Evolutionary conservation across 2,329 filamentous ascomycete genomes (phyloP), one percentile per base, ranked within the genome.

Genomic region (Nannizzia gypsea): DNA sequence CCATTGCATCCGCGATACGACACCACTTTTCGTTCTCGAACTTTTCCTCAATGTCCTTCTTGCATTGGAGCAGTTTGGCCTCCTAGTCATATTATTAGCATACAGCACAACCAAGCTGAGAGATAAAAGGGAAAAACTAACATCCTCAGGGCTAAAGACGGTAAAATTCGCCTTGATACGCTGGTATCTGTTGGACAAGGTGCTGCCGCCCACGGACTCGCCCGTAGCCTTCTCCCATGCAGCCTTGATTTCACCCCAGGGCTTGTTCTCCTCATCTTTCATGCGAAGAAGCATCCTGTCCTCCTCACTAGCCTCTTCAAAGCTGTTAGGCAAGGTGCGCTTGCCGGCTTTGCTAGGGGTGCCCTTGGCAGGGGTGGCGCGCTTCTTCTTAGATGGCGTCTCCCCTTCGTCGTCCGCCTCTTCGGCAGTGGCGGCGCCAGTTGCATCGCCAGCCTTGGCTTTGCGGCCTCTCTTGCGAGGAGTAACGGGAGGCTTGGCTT

Each of bases 1-100:
- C 66, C 58, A 76, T 66, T 6, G 64, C 61, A 11, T 70, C 65
- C 0, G 72, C 66, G 38, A 77, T 72, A 38, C 69, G 62, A 6
- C 63, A 61, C 75, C 74, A 77, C 60, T 76, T 76, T 42, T 72
- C 69, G 24, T 59, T 62, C 57, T 74, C 71, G 57, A 75, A 74
- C 46, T 69, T 69, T 3, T 69, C 68, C 59, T 77, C 75, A 22
- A 76, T 64, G 11, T 73, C 69, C 48, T 68, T 69, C 61, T 76
- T 77, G 22, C 67, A 64, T 42, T 70, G 62, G 2, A 76, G 57
- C 22, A 77, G 61, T 6, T 61, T 66, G 3, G 62, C 61, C 52
- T 69, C 70, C 70, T 71, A 57, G 6, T 9, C 20, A 6, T 9
- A 22, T 24, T 8, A 36, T 58, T 57, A 57, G 50, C 9, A 42